Evolutionary conservation across 371 early-diverging fungal genomes (phyloP).

Genomic region (Lichtheimia corymbifera): DNA sequence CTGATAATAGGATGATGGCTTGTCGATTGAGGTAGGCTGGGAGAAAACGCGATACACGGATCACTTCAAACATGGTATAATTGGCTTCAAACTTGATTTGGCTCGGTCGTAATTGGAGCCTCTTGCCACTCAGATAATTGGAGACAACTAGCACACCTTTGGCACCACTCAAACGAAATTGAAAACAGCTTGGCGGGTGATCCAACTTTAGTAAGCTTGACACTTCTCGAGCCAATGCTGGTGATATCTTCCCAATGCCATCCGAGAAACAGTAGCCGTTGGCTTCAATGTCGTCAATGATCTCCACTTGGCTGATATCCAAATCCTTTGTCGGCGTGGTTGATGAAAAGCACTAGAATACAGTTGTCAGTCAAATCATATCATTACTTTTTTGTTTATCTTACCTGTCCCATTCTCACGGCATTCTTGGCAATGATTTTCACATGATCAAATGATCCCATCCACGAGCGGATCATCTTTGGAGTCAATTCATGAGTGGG

Average conservation of each 20-base stretch:
- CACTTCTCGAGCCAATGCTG: slow-evolving; percentile 53
- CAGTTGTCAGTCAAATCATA: neutral
- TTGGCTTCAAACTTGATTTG: slow-evolving; percentile 70
- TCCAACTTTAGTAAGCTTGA: slow-evolving; percentile 51
- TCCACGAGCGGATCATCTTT: slow-evolving; percentile 64
- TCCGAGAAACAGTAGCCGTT: slow-evolving; percentile 75
- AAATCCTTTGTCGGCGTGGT: slow-evolving; percentile 54
- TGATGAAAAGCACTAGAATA: slow-evolving; percentile 62
- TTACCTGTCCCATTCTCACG: slow-evolving; percentile 72
- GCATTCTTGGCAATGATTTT: slow-evolving; percentile 74
- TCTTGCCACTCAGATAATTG: slow-evolving; percentile 19
- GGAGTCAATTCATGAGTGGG: slow-evolving; percentile 41
- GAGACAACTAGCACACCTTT: slow-evolving; percentile 72
- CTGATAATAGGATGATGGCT: slow-evolving; percentile 66
- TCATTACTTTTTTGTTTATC: neutral
- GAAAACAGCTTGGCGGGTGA: slow-evolving; percentile 70
- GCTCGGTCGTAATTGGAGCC: slow-evolving; percentile 62
- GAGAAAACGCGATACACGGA: slow-evolving; percentile 53
- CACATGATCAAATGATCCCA: slow-evolving; percentile 74
- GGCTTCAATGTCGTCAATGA: slow-evolving; percentile 58
- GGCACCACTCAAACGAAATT: slow-evolving; percentile 80
- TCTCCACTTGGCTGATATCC: slow-evolving; percentile 31
- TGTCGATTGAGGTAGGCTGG: slow-evolving; percentile 76
- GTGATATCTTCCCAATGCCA: slow-evolving; percentile 79
- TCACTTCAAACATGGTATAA: slow-evolving; percentile 65